Conservation (phyloP, 106 monocot genomes). For the Agapanthus africanus region DNA sequence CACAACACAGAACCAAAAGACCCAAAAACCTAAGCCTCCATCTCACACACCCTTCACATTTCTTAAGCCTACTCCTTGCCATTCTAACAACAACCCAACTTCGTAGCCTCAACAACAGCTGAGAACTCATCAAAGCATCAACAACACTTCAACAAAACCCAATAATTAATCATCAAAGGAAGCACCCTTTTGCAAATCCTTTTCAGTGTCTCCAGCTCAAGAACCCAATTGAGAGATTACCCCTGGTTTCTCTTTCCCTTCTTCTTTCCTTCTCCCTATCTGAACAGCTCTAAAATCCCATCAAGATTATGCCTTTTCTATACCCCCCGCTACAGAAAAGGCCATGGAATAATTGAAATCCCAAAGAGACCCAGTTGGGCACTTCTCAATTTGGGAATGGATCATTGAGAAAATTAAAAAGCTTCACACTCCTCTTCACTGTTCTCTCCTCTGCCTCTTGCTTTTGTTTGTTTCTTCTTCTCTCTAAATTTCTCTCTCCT, state of each 20-base stretch:
- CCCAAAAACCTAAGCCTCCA: slow-evolving; percentile 10
- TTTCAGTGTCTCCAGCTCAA: too few relatives aligned
- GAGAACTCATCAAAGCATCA: slow-evolving; percentile 7
- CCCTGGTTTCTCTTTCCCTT: slow-evolving; percentile 12
- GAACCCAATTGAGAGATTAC: slow-evolving; percentile 8
- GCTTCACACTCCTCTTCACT: slow-evolving; percentile 5
- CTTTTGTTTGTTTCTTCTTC: slow-evolving; percentile 7
- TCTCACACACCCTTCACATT: too few relatives aligned
- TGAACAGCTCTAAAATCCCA: slow-evolving; percentile 19
- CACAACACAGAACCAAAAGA: slow-evolving; percentile 23
- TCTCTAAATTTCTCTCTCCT: background rate
- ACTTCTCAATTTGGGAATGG: slow-evolving; percentile 23
- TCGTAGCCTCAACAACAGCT: slow-evolving; percentile 14
- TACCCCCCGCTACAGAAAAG: slow-evolving; percentile 9
- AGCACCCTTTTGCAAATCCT: background rate
- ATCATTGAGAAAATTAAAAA: slow-evolving; percentile 23
- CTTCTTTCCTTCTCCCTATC: slow-evolving; percentile 18
- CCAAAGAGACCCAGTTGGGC: slow-evolving; percentile 19
- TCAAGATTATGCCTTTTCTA: slow-evolving; percentile 27
- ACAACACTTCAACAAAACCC: slow-evolving; percentile 6
- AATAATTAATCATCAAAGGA: slow-evolving; percentile 17
- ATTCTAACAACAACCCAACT: slow-evolving; percentile 25
- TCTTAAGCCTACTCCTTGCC: too few relatives aligned
- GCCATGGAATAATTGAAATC: too few relatives aligned
- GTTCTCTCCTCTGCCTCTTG: slow-evolving; percentile 5